These are phyloP conservation scores for Cyberlindnera mrakii DNA, from an alignment of 805 yeast species.

Conservation along the genomic window DNA sequence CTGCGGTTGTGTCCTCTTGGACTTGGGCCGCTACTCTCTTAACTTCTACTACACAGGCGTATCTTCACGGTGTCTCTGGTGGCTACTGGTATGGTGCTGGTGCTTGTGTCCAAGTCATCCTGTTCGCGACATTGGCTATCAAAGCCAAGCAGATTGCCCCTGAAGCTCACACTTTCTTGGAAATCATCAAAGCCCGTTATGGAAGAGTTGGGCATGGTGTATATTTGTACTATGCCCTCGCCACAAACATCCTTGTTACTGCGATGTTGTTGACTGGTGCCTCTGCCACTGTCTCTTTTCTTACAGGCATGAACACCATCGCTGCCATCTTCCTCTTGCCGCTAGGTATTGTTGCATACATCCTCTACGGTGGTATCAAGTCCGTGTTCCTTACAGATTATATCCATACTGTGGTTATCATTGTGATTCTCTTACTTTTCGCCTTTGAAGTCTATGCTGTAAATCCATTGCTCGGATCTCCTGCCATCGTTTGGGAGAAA, in stretches of 20 bases:
- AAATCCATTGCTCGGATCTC: slow-evolving; percentile 69
- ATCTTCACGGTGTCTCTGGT: slow-evolving; percentile 58
- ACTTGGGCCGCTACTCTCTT: slow-evolving; percentile 85
- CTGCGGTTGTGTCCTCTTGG: slow-evolving; percentile 94
- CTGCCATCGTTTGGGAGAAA: slow-evolving; percentile 71
- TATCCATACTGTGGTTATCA: slow-evolving; percentile 73
- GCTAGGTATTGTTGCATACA: slow-evolving; percentile 68
- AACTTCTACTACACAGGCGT: slow-evolving; percentile 73
- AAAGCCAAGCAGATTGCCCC: slow-evolving; percentile 89
- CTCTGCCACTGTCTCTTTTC: slow-evolving; percentile 69
- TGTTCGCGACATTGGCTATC: slow-evolving; percentile 83
- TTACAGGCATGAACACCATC: slow-evolving; percentile 78
- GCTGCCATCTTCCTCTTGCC: slow-evolving; percentile 85
- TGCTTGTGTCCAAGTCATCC: slow-evolving; percentile 81
- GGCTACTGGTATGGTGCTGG: slow-evolving; percentile 87
- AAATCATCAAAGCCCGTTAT: slow-evolving; percentile 74
- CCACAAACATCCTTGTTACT: slow-evolving; percentile 84
- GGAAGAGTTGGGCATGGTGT: slow-evolving; percentile 70
- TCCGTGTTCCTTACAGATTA: slow-evolving; percentile 80
- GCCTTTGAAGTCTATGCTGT: slow-evolving; percentile 75
- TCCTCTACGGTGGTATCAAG: slow-evolving; percentile 75
- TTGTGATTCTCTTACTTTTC: slow-evolving; percentile 73
- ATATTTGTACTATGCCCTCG: slow-evolving; percentile 73
- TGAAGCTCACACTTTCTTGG: slow-evolving; percentile 85
- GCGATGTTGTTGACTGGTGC: slow-evolving; percentile 93